phyloP scores from a whole-genome alignment of 306 rosid genomes.

The Cotoneaster glaucophyllus region DNA sequence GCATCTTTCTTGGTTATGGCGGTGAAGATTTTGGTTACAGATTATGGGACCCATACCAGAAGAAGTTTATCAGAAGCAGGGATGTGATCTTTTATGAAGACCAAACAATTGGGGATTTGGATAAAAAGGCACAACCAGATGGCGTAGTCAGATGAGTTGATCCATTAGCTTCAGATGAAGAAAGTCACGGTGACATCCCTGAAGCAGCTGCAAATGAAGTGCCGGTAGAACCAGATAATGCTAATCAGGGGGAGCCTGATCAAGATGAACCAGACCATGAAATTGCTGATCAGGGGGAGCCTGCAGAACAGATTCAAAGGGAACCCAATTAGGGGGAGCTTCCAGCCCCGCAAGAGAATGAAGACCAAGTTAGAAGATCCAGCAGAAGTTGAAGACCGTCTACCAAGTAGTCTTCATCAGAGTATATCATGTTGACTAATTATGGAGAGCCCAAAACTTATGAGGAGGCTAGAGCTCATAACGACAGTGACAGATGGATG shows the following conservation, averaged over 20 bases:
- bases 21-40: not conserved
- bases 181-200: not conserved
- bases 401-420: not conserved
- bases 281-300: not conserved
- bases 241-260: fast-evolving
- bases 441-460: not conserved
- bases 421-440: not conserved
- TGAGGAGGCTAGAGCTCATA: not conserved
- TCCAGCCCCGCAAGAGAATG: not conserved
- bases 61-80: not conserved
- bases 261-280: not conserved
- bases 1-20: not conserved
- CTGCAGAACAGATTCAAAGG: not conserved
- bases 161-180: not conserved
- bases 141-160: fast-evolving
- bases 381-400: not conserved
- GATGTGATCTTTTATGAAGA: not conserved
- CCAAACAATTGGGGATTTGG: not conserved
- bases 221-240: too few relatives aligned
- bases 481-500: not conserved
- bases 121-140: not conserved
- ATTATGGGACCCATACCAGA: not conserved
- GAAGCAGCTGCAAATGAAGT: not conserved
- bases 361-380: not conserved
- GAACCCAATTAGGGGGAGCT: not conserved